These are phyloP conservation scores for Calocybe cyanea DNA, from an alignment of 768 basidiomycete genomes.

Conservation along the genomic window DNA sequence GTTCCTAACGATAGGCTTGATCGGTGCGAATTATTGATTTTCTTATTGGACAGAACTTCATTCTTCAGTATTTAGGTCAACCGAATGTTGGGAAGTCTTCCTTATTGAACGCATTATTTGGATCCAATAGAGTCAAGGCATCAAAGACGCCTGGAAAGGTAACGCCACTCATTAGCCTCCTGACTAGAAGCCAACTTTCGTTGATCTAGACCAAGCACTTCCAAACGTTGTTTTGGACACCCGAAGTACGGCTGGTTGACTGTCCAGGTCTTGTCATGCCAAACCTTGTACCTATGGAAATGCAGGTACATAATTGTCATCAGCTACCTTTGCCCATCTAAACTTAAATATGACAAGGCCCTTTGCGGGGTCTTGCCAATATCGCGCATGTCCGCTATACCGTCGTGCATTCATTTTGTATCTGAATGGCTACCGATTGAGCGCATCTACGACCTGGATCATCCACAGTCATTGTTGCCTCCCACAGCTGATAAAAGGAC, in stretches of 20 bases:
- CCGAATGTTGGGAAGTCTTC: conserved; percentile 97
- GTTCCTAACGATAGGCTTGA: conserved; percentile 75
- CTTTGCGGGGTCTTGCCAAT: conserved; percentile 73
- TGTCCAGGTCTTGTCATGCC: conserved; percentile 96
- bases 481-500: conserved; percentile 66
- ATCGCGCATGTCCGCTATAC: conserved; percentile 77
- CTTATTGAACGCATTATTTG: conserved; percentile 88
- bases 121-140: conserved; percentile 69
- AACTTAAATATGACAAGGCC: conserved; percentile 37
- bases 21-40: conserved; percentile 42
- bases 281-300: conserved; percentile 74
- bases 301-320: conserved; percentile 49
- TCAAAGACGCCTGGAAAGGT: conserved; percentile 89
- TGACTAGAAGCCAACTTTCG: not conserved
- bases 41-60: not conserved
- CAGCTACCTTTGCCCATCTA: not conserved
- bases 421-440: conserved; percentile 76
- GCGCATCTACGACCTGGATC: conserved; percentile 53
- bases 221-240: conserved; percentile 89
- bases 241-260: conserved; percentile 85
- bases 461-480: conserved; percentile 39
- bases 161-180: not conserved
- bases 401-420: conserved; percentile 75
- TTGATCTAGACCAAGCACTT: conserved; percentile 81
- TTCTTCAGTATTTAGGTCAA: conserved; percentile 56